Base-by-base conservation (phyloP, 2,329 filamentous ascomycete genomes). In the Pseudogymnoascus sp. region DNA sequence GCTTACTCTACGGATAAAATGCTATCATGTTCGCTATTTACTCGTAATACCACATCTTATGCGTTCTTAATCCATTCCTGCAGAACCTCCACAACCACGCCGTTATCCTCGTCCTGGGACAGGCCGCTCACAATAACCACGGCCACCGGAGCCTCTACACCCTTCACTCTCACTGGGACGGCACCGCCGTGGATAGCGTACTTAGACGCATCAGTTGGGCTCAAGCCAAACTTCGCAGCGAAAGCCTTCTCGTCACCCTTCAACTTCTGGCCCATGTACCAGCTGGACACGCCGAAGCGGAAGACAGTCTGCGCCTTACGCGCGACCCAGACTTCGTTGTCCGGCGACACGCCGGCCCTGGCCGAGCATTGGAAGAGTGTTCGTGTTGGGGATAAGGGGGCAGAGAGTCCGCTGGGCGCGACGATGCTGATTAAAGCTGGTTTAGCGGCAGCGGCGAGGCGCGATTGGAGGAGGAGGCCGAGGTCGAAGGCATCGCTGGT, bases 101-200 rank as follows among this genome's bases (percentile, higher is more conserved):
- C 84, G 74, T 94, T 90, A 73, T 92, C 89, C 76, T 92, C 83
- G 68, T 89, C 80, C 74, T 92, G 87, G 77, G 86, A 88, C 72
- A 93, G 73, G 4, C 90, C 90, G 70, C 85, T 89, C 1, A 93
- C 87, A 16, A 92, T 84, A 23, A 92, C 84, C 0, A 91, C 86
- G 0, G 84, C 90, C 7, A 92, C 85, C 2, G 91, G 76, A 0
- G 89, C 90, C 75, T 92, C 89, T 1, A 92, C 88, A 0, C 88
- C 88, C 61, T 77, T 77, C 5, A 93, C 89, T 6, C 84, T 80
- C 33, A 93, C 82, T 0, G 90, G 90, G 66, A 90, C 84, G 0
- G 81, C 90, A 22, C 90, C 90, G 0, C 90, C 90, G 73, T 92
- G 89, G 65, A 92, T 89, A 0, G 89, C 89, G 77, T 89, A 93